Evolutionary conservation across 2,329 filamentous ascomycete genomes (phyloP).

Genomic region (Rachicladosporium sp.): DNA sequence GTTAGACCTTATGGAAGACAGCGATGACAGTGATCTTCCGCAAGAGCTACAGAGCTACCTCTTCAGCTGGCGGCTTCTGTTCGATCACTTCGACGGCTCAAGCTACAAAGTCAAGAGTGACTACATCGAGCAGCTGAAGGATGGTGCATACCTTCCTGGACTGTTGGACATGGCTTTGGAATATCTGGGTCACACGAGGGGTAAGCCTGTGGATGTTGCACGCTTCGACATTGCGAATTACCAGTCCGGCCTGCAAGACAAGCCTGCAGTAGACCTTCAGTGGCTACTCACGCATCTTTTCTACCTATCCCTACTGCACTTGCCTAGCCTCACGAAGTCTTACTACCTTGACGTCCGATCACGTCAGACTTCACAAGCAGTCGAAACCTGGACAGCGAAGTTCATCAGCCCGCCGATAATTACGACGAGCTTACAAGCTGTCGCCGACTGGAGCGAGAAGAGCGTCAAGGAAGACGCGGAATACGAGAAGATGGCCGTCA

Average conservation of each 20-base stretch:
- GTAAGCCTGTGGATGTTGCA: conserved; percentile 55
- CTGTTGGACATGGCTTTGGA: conserved; percentile 74
- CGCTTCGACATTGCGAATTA: conserved; percentile 60
- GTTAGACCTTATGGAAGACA: conserved; percentile 53
- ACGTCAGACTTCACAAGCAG: conserved; percentile 63
- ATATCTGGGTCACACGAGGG: conserved; percentile 68
- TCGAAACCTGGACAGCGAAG: conserved; percentile 76
- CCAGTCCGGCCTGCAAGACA: conserved; percentile 42
- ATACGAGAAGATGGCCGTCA: conserved; percentile 50
- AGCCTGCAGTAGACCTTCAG: conserved; percentile 61
- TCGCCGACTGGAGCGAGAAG: conserved; percentile 50
- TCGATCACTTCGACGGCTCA: conserved; percentile 58
- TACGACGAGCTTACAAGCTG: conserved; percentile 52
- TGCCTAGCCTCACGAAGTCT: conserved; percentile 63
- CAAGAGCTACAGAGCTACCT: conserved; percentile 64
- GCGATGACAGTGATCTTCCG: conserved; percentile 55
- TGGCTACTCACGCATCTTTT: conserved; percentile 79
- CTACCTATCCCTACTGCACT: conserved; percentile 65
- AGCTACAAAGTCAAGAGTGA: conserved; percentile 69
- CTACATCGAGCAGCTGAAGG: conserved; percentile 68
- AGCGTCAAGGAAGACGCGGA: conserved; percentile 26
- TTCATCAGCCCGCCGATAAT: conserved; percentile 63
- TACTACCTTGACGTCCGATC: conserved; percentile 80
- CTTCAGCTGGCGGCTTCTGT: conserved; percentile 78
- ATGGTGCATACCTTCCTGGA: conserved; percentile 53